Base-by-base conservation (phyloP, 495 filamentous ascomycete species). In the Amorphotheca resinae region DNA sequence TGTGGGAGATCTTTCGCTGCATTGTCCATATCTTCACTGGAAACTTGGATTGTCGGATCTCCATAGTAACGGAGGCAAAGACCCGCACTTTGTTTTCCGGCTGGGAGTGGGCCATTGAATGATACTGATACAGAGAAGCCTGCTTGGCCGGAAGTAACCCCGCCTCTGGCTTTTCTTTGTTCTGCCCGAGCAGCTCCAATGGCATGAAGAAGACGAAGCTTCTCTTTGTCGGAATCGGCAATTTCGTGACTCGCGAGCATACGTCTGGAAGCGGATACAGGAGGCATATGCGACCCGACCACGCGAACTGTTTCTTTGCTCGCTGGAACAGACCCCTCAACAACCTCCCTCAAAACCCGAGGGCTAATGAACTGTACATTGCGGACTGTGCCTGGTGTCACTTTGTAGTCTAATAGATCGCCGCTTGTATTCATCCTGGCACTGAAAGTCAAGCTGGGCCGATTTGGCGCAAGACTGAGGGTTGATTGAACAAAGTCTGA, bases 381-480 rank as follows among this genome's bases (percentile, higher is more conserved):
- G 6, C 67, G 66, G 8, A 89, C 60, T 1, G 64, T 72, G 2
- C 82, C 85, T n/a, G 82, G 77, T 3, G 70, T 64, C 28, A 96
- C 69, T n/a, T 75, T 77, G 11, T 61, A 67, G 2, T 89, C 81
- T 7, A 87, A 50, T 15, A 93, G 59, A 4, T 78, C 62, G 8
- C 87, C 91, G 3, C 57, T 49, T 2, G 72, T 61, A 14, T 67
- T 61, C 37, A 95, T 62, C 41, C 73, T 77, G 3, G 81, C 77
- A 50, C 83, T 91, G 59, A 95, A 87, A 0, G 88, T 94, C 39
- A 96, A 61, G 18, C 77, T 80, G 0, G 82, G 80, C 18, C 79
- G 69, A 28, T 74, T 64, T 3, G 70, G 59, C 0, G 66, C 72
- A 26, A 98, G 64, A 52, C 85, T 89, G 62, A 93, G 82, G 33